phyloP scores from a whole-genome alignment of 768 basidiomycete species.

The Ephemerocybe angulata region DNA sequence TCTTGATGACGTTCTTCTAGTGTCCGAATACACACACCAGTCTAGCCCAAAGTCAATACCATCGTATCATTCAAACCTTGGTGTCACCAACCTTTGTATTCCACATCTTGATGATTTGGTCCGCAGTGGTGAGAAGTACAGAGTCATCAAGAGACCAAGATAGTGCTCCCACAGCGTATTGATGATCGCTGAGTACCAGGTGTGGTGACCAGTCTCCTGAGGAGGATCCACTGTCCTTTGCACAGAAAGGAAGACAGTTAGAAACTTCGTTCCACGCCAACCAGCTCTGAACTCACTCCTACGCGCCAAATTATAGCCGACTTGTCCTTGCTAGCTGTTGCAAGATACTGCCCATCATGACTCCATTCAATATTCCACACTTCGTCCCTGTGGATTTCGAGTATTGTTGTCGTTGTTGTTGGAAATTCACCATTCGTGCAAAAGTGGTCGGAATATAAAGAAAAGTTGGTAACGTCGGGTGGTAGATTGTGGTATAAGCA shows the following conservation, averaged over 20 bases:
- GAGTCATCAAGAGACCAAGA: constrained; percentile 93
- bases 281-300: constrained; percentile 49
- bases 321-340: constrained; percentile 85
- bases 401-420: constrained; percentile 74
- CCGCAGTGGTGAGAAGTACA: constrained; percentile 78
- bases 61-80: constrained; percentile 8
- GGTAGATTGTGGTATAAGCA: constrained; percentile 88
- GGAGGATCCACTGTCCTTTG: constrained; percentile 31
- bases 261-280: constrained; percentile 5
- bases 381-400: constrained; percentile 86
- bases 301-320: constrained; percentile 87
- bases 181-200: constrained; percentile 69
- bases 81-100: constrained; percentile 68
- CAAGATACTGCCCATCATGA: constrained; percentile 78
- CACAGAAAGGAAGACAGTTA: constrained; percentile 14
- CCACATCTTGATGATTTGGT: constrained; percentile 84
- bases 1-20: constrained; percentile 68
- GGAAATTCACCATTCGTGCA: constrained; percentile 85
- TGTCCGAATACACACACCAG: constrained; percentile 64
- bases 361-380: constrained; percentile 98
- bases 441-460: constrained; percentile 83
- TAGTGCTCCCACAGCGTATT: constrained; percentile 72
- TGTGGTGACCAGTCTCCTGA: constrained; percentile 58
- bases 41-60: constrained; percentile 40
- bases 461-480: constrained; percentile 53